Evolutionary conservation across 352 stramenopile genomes (phyloP).

Genomic region (Globisporangium alternatum): DNA sequence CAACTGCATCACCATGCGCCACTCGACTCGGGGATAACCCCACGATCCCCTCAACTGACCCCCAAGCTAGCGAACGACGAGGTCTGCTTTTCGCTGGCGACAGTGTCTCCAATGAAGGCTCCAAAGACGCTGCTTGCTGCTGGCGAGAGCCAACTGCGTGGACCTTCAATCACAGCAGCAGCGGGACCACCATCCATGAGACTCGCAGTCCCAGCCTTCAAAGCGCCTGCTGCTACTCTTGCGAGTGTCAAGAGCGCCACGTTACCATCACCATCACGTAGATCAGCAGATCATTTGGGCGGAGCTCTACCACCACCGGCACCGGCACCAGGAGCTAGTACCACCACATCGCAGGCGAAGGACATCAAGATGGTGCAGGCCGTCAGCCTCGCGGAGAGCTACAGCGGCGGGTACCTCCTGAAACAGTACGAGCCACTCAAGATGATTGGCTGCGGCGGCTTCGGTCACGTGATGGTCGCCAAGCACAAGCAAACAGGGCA

Average conservation of each 20-base stretch:
- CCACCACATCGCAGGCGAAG: constrained; percentile 12
- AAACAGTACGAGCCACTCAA: constrained; percentile 79
- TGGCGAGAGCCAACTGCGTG: constrained; percentile 8
- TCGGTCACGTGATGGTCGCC: constrained; percentile 86
- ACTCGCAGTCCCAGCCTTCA: not conserved
- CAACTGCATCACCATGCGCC: not conserved
- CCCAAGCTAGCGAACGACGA: constrained; percentile 6
- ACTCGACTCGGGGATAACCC: constrained; percentile 5
- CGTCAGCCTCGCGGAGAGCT: constrained; percentile 75
- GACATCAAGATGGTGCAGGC: constrained; percentile 68
- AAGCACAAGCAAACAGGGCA: constrained; percentile 50
- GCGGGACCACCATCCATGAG: not conserved
- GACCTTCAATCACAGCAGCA: not conserved
- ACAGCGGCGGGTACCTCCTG: constrained; percentile 71
- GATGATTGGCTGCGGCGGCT: constrained; percentile 78
- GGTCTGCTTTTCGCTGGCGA: constrained; percentile 13
- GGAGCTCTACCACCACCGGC: not conserved
- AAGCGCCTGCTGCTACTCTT: not conserved
- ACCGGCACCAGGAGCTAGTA: not conserved
- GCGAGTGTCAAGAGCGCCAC: constrained; percentile 2
- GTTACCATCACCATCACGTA: not conserved
- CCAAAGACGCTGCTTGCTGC: not conserved
- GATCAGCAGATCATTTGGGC: constrained; percentile 2
- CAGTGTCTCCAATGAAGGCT: constrained; percentile 8
- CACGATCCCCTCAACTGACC: not conserved